Evolutionary conservation across 2,329 filamentous ascomycete species (phyloP).

Genomic region (Ophiocordyceps robertsii): DNA sequence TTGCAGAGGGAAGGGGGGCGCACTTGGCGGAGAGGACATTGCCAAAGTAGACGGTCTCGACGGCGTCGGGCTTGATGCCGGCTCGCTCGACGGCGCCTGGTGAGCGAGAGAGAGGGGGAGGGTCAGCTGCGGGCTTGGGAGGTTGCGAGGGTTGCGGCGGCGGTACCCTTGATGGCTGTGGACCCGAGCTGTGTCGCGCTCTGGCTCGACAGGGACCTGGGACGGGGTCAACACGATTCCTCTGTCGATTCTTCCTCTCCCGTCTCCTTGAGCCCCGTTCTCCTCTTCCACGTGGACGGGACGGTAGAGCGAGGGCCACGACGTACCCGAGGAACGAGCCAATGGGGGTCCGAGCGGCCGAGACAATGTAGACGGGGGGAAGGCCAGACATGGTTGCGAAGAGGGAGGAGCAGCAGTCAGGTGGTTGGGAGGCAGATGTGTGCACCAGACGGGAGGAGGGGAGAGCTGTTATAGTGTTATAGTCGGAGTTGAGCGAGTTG

Average conservation of each 20-base stretch:
- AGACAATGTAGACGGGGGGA: conserved; percentile 90
- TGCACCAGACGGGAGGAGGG: not conserved
- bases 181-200: conserved; percentile 78
- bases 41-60: conserved; percentile 95
- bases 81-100: conserved; percentile 70
- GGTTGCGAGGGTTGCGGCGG: not conserved
- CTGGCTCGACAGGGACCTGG: conserved; percentile 75
- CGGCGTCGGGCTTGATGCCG: conserved; percentile 75
- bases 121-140: not conserved
- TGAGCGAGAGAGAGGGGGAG: not conserved
- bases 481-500: too few relatives aligned
- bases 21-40: conserved; percentile 97
- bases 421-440: not conserved
- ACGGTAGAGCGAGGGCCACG: not conserved
- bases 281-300: too few relatives aligned
- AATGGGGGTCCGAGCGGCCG: conserved; percentile 76
- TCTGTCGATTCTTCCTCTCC: not conserved
- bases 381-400: conserved; percentile 54
- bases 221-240: not conserved
- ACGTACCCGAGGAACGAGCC: conserved; percentile 84
- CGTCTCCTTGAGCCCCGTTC: not conserved
- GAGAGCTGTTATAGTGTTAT: not conserved
- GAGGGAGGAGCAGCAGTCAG: not conserved
- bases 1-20: conserved; percentile 9
- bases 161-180: conserved; percentile 77